A percentile compares a stretch with the other conserved stretches of the same genome.
phyloP scores from a whole-genome alignment of 2,329 filamentous ascomycete genomes.

The Aspergillus aculeatus region DNA sequence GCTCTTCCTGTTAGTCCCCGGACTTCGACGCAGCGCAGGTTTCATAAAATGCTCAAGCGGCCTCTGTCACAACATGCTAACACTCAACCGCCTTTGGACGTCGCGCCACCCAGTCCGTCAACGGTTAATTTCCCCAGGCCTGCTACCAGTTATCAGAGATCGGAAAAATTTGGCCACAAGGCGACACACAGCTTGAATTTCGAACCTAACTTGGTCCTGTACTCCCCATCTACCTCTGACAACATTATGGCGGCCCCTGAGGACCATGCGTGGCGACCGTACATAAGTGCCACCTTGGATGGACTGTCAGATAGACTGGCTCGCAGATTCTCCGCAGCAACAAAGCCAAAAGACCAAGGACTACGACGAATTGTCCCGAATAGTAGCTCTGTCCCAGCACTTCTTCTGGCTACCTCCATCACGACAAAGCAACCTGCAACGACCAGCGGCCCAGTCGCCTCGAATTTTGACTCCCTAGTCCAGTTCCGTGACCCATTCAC shows the following conservation, averaged over 20 bases:
- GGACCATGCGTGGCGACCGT: conserved; percentile 38
- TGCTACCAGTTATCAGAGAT: conserved; percentile 63
- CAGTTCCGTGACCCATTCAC: conserved; percentile 37
- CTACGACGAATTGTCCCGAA: conserved; percentile 48
- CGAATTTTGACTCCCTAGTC: conserved; percentile 21
- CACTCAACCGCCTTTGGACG: conserved; percentile 35
- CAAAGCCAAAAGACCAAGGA: conserved; percentile 34
- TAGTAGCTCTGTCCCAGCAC: conserved; percentile 46
- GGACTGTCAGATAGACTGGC: conserved; percentile 32
- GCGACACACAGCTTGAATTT: conserved; percentile 34
- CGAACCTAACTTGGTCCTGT: conserved; percentile 22
- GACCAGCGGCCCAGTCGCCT: conserved; percentile 26
- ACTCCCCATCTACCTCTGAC: conserved; percentile 4
- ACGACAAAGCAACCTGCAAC: conserved; percentile 25
- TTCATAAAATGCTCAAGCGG: conserved; percentile 65
- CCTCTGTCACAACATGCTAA: conserved; percentile 54
- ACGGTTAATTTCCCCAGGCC: conserved; percentile 55
- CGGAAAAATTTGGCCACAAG: conserved; percentile 52
- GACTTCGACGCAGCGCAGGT: conserved; percentile 35
- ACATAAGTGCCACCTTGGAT: conserved; percentile 34
- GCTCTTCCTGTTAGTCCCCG: conserved; percentile 49
- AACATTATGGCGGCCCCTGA: conserved; percentile 9
- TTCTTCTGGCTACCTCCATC: conserved; percentile 48
- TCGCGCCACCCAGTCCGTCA: conserved; percentile 36
- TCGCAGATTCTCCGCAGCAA: conserved; percentile 42